Percentiles rank a stretch among this genome's conserved stretches.
phyloP scores from a whole-genome alignment of 257 asterid genomes.

The Solanum tarapatanum region DNA sequence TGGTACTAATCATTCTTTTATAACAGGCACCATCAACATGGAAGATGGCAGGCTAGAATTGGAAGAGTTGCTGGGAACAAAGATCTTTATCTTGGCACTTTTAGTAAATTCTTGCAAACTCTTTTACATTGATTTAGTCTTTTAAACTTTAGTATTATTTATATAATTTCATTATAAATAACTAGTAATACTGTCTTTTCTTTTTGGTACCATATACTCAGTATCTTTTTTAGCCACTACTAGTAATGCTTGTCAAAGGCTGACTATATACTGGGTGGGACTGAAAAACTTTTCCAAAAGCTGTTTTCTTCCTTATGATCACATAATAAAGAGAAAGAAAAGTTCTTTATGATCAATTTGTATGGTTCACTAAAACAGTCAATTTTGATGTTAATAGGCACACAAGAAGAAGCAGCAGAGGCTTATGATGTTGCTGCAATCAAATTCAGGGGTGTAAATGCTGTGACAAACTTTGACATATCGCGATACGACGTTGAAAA shows the following conservation, averaged over 20 bases:
- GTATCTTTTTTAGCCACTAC: constrained; percentile 9
- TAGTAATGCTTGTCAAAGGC: constrained; percentile 16
- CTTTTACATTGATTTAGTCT: not conserved
- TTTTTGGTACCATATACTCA: not conserved
- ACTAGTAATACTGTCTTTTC: not conserved
- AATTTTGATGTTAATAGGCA: constrained; percentile 12
- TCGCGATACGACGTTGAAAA: constrained; percentile 32
- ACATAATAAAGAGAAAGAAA: not conserved
- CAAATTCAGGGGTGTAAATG: constrained; percentile 36
- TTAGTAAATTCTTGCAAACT: constrained; percentile 10
- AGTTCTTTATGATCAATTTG: not conserved
- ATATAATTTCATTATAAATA: not conserved
- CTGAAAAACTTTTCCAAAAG: constrained; percentile 9
- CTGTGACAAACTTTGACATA: constrained; percentile 38
- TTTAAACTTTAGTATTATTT: not conserved
- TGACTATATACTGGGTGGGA: constrained; percentile 4
- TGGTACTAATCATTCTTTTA: too few relatives aligned
- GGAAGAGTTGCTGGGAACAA: constrained; percentile 50
- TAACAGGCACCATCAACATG: constrained; percentile 44
- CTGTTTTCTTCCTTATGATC: constrained; percentile 7
- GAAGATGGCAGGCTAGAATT: constrained; percentile 47
- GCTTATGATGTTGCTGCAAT: constrained; percentile 49
- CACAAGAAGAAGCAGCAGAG: constrained; percentile 50
- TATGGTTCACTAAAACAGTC: not conserved
- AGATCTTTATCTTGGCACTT: constrained; percentile 46